phyloP scores from a whole-genome alignment of 2,329 filamentous ascomycete genomes.

The Arthrobotrys sphaeroides region DNA sequence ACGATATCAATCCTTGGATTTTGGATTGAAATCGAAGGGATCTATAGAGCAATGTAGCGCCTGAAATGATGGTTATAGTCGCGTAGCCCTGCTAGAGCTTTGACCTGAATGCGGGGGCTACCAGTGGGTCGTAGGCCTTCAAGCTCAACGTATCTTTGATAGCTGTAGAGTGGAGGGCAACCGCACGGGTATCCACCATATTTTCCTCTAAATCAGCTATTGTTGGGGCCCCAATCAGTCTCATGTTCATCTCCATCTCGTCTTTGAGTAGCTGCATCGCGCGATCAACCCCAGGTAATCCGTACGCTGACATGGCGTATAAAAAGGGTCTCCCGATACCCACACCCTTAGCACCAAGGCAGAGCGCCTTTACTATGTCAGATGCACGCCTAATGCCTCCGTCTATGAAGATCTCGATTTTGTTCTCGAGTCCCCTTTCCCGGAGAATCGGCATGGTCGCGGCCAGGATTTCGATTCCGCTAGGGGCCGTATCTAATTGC shows the following conservation, averaged over 20 bases:
- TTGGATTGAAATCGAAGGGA: no score
- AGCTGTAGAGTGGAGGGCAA: slow-evolving; percentile 41
- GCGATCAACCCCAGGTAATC: slow-evolving; percentile 82
- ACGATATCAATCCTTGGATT: background rate
- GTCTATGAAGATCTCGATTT: slow-evolving; percentile 88
- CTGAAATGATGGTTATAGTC: background rate
- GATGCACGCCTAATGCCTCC: slow-evolving; percentile 89
- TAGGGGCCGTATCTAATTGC: slow-evolving; percentile 90
- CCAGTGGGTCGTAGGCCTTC: slow-evolving; percentile 46
- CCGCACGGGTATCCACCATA: slow-evolving; percentile 76
- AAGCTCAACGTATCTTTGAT: slow-evolving; percentile 46
- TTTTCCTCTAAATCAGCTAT: slow-evolving; percentile 81
- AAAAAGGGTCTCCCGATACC: slow-evolving; percentile 95
- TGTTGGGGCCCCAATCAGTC: slow-evolving; percentile 80
- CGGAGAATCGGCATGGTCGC: slow-evolving; percentile 91
- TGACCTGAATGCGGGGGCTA: slow-evolving; percentile 35
- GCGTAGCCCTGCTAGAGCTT: slow-evolving; percentile 5
- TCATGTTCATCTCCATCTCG: slow-evolving; percentile 99
- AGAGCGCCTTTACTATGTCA: slow-evolving; percentile 94
- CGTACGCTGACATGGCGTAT: slow-evolving; percentile 95
- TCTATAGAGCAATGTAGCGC: background rate
- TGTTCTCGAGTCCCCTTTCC: slow-evolving; percentile 75
- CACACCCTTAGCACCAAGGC: slow-evolving; percentile 88
- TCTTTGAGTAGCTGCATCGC: slow-evolving; percentile 94
- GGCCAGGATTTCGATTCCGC: slow-evolving; percentile 86